These are phyloP conservation scores for Myriosclerotinia duriaeana DNA, from an alignment of 2,329 filamentous ascomycete genomes.

Conservation along the genomic window DNA sequence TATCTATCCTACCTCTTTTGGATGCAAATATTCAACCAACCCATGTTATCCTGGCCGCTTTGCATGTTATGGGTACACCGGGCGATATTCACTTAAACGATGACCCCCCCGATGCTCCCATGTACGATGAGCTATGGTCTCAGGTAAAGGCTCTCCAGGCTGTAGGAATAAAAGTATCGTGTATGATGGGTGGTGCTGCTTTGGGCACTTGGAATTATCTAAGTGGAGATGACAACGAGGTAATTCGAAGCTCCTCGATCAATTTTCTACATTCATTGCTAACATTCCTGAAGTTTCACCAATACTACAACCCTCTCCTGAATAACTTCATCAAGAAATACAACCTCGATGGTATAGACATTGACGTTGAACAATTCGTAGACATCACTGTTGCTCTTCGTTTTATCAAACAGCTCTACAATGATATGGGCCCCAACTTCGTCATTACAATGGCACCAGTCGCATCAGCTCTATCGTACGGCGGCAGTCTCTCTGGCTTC, in stretches of 20 bases:
- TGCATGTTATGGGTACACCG: constrained; percentile 18
- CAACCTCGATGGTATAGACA: constrained; percentile 83
- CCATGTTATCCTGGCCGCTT: constrained; percentile 22
- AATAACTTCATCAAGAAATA: constrained; percentile 60
- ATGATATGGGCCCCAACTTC: constrained; percentile 68
- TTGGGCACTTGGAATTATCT: constrained; percentile 44
- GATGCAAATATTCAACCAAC: constrained; percentile 13
- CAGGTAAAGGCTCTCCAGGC: constrained; percentile 22
- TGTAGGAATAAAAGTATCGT: constrained; percentile 27
- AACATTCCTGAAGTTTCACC: constrained; percentile 28
- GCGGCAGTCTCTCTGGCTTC: constrained; percentile 49
- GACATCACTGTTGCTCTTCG: constrained; percentile 71
- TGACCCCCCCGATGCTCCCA: constrained; percentile 19
- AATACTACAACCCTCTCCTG: constrained; percentile 26
- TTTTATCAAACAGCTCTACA: constrained; percentile 73
- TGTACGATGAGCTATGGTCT: constrained; percentile 26
- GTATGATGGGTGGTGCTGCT: constrained; percentile 27
- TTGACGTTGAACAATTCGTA: constrained; percentile 80
- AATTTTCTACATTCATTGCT: not conserved
- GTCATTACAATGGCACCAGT: constrained; percentile 61
- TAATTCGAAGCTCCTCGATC: not conserved
- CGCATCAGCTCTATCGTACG: constrained; percentile 58
- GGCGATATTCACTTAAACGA: constrained; percentile 26
- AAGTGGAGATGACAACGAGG: constrained; percentile 25
- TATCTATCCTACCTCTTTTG: constrained; percentile 24